Base-by-base conservation (phyloP, 2,329 filamentous ascomycete genomes). In the Talaromyces rugulosus region DNA sequence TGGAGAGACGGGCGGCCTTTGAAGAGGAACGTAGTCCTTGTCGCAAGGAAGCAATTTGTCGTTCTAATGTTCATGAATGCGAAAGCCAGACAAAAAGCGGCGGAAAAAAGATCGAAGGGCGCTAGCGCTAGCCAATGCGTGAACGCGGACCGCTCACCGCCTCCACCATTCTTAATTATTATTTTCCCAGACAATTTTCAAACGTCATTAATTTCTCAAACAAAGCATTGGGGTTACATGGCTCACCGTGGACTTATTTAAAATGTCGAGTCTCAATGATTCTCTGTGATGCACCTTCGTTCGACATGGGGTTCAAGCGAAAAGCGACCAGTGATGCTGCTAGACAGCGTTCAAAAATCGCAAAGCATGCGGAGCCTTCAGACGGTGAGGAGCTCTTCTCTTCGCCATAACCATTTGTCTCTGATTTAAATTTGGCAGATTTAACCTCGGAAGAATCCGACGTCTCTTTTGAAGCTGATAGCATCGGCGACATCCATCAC, bases 241-340 rank as follows among this genome's bases (percentile, higher is more conserved):
- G 5, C 14, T 47, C 44, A 11, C 44, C 44, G 44, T 47, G 44
- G 11, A 18, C 5, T 27, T 14, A 47, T 27, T 47, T 47, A 27
- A 23, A 3, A 47, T 47, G 44, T 2, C 3, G 6, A 47, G 1
- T 5, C 3, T 14, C n/a, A 47, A 47, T 4, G 2, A 18, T 27
- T 11, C 5, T 4, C 9, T 27, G 8, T 47, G 27, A 27, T 47
- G 4, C 5, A 54, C 23, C 8, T 47, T 40, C 28, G 8, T 40
- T 30, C 23, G 58, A 60, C 56, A 78, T 78, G 76, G 69, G 68
- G 30, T 59, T 64, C 44, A 78, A 78, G 66, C 67, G 76, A 30
- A 77, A 76, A 64, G 66, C 71, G 30, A 66, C 68, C 14, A 60
- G 62, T 2, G 72, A 72, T 58, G 68, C 65, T 51, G 63, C 62